Evolutionary conservation across 2,329 filamentous ascomycete genomes (phyloP).

Genomic region (Clarireedia sp.): DNA sequence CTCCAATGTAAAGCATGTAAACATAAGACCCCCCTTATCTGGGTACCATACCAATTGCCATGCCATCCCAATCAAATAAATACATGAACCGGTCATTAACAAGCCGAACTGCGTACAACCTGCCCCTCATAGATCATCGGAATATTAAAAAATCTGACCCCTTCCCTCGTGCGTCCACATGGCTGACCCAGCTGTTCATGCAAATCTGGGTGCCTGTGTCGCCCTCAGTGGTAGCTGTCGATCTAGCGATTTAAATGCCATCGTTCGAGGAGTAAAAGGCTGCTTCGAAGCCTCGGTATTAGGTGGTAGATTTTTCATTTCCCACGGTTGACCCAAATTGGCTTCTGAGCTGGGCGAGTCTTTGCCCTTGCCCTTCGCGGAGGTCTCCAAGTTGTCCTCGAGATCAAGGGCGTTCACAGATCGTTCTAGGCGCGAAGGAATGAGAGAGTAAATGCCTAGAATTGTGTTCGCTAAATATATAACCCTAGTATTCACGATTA

Average conservation of each 20-base stretch:
- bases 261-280: conserved; percentile 58
- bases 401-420: conserved; percentile 46
- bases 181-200: background rate
- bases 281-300: conserved; percentile 34
- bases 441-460: conserved; percentile 47
- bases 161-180: background rate
- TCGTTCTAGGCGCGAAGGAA: conserved; percentile 33
- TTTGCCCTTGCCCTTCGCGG: conserved; percentile 15
- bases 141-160: background rate
- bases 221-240: conserved; percentile 45
- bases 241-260: conserved; percentile 58
- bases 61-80: too few species aligned
- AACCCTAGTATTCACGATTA: conserved; percentile 34
- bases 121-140: background rate
- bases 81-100: too few species aligned
- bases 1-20: too few species aligned
- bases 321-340: conserved; percentile 43
- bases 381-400: conserved; percentile 31
- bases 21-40: too few species aligned
- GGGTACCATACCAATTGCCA: too few species aligned
- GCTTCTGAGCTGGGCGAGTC: conserved; percentile 29
- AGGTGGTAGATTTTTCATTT: conserved; percentile 46
- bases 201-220: conserved; percentile 4
- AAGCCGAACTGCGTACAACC: background rate
- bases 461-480: conserved; percentile 52